Base-by-base conservation (phyloP, 1,139 yeast species). In the Saccharomycopsis hybrid region DNA sequence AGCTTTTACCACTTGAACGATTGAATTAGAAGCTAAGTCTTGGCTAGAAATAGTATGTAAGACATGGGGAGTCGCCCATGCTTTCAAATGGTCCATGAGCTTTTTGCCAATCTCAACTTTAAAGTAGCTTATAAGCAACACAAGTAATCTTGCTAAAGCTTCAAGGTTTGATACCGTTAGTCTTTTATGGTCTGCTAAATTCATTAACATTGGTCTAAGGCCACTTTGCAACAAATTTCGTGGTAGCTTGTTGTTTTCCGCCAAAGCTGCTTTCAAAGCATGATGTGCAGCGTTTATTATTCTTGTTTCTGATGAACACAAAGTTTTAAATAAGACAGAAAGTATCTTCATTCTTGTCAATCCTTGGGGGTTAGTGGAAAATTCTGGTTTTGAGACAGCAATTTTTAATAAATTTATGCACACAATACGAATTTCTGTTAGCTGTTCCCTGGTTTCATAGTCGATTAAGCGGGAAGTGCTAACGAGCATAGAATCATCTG, bases 61-160 rank as follows among this genome's bases (percentile, higher is more conserved):
- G 1, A 86, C 79, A 44, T 78, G 77, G 5, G 95, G 88, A 58
- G 88, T 94, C 0, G 97, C 96, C 96, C 97, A 90, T 0, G 97
- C 96, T 77, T 84, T 86, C 58, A 92, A 71, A 66, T 94, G 98
- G 60, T 94, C 98, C 32, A 94, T 73, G 50, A 94, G 71, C 61
- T 94, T 94, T 51, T 90, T 77, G 35, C 99, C 99, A 58, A 94
- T 92, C 65, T 94, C 99, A 27, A 92, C 97, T 63, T 95, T 85
- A 71, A 94, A 94, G 61, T 94, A 92, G 2, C 95, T 87, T 38
- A 92, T 89, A 58, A 94, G 72, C 29, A 94, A 71, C 61, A 92
- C 97, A 49, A 94, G 72, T 35, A 94, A 72, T 47, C 95, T 74
- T 0, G 97, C 95, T 36, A 94, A 71, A 0, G 97, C 97, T 61